These are phyloP conservation scores for Nakazawaea sp. DNA, from an alignment of 805 yeast genomes.

Conservation along the genomic window DNA sequence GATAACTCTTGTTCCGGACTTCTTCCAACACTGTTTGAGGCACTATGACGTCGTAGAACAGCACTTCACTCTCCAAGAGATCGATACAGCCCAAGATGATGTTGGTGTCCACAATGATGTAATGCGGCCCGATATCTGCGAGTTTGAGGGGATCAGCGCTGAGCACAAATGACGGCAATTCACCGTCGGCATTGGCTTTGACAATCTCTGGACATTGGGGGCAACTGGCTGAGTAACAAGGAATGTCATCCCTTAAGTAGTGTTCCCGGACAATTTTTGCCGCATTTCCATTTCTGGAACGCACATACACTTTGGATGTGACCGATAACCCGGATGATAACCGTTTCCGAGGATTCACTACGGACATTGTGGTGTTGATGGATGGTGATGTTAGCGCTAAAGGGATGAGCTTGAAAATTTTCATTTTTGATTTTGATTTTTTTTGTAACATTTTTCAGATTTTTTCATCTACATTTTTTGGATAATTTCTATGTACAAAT, in stretches of 20 bases:
- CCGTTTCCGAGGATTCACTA: slow-evolving; percentile 29
- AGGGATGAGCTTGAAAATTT: no score
- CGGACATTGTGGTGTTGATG: slow-evolving; percentile 13
- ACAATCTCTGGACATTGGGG: slow-evolving; percentile 46
- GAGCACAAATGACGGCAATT: slow-evolving; percentile 58
- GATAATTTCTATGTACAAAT: no score
- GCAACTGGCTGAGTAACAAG: slow-evolving; percentile 79
- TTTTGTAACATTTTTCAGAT: no score
- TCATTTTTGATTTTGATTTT: no score
- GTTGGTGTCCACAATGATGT: slow-evolving; percentile 81
- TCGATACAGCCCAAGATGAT: slow-evolving; percentile 86
- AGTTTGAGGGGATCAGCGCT: slow-evolving; percentile 50
- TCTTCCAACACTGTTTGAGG: slow-evolving; percentile 95
- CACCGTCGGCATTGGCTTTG: slow-evolving; percentile 61
- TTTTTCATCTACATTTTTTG: no score
- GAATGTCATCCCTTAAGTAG: slow-evolving; percentile 85
- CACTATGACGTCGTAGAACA: slow-evolving; percentile 84
- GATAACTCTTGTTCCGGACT: slow-evolving; percentile 79
- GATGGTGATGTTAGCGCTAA: no score
- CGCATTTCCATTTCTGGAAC: slow-evolving; percentile 87
- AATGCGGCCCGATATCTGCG: slow-evolving; percentile 57
- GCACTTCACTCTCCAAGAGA: slow-evolving; percentile 66
- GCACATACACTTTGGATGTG: slow-evolving; percentile 83
- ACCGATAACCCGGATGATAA: slow-evolving; percentile 51
- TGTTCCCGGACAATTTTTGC: slow-evolving; percentile 91